These are phyloP conservation scores for Paraphaeosphaeria minitans DNA, from an alignment of 2,329 filamentous ascomycete genomes.

Conservation along the genomic window DNA sequence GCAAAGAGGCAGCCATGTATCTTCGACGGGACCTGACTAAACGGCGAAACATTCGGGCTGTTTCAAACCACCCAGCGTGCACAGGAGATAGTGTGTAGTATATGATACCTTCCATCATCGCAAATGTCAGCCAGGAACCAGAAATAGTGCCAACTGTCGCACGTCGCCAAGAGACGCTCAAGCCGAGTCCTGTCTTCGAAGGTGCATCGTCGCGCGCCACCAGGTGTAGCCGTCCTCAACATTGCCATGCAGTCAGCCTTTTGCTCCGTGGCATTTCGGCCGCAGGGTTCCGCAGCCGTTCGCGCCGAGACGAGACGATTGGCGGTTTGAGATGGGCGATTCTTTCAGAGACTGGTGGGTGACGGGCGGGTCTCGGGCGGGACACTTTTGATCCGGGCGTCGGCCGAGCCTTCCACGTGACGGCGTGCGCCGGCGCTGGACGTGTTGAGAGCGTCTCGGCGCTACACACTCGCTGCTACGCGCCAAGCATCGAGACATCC, in stretches of 20 bases:
- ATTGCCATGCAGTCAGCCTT: neutral
- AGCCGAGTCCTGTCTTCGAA: neutral
- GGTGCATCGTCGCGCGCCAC: neutral
- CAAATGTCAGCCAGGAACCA: too few species aligned
- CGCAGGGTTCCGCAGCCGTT: neutral
- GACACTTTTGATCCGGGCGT: neutral
- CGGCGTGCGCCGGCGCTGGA: neutral
- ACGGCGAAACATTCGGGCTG: conserved; percentile 7
- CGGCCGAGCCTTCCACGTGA: neutral
- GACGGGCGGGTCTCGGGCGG: neutral
- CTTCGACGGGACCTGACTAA: conserved; percentile 12
- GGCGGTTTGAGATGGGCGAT: neutral
- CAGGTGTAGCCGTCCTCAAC: neutral
- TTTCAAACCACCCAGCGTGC: neutral
- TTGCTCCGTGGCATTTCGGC: too few species aligned
- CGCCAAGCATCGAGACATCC: conserved; percentile 14
- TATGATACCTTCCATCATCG: too few species aligned
- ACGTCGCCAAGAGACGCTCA: neutral
- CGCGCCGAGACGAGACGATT: neutral
- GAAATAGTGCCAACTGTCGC: too few species aligned
- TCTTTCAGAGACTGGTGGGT: neutral
- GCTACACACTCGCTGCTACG: neutral
- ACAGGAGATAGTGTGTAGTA: neutral
- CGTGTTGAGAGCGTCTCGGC: neutral
- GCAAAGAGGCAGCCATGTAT: conserved; percentile 7